Evolutionary conservation across 1,284 basidiomycete genomes (phyloP).

Genomic region (Pseudozyma flocculosa): DNA sequence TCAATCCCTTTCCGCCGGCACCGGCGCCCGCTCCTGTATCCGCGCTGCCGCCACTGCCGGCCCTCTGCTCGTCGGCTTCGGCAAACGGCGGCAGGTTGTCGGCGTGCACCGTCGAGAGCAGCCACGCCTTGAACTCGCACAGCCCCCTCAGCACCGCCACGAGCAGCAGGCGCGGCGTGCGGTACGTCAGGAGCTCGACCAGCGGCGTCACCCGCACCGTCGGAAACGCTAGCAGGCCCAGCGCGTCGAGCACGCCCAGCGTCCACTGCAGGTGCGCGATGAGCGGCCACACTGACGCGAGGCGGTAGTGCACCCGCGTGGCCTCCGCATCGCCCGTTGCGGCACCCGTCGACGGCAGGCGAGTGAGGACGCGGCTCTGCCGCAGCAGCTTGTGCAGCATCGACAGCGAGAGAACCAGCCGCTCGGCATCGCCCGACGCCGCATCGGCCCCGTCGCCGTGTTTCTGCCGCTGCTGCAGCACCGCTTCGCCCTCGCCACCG

Average conservation of each 20-base stretch:
- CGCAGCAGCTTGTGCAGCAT: conserved; percentile 24
- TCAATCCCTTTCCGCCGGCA: too few relatives aligned
- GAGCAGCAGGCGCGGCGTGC: conserved; percentile 20
- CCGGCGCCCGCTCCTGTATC: conserved; percentile 7
- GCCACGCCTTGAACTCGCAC: conserved; percentile 29
- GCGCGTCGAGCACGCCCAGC: conserved; percentile 16
- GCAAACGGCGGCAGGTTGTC: conserved; percentile 23
- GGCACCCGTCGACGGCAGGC: background rate
- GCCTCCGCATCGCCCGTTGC: conserved; percentile 4
- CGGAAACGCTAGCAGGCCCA: background rate
- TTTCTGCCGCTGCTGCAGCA: background rate
- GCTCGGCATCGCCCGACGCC: conserved; percentile 4
- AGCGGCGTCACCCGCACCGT: background rate
- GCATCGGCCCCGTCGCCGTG: background rate
- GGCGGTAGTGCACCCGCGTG: conserved; percentile 26
- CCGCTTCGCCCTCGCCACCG: background rate
- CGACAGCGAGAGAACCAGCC: conserved; percentile 16
- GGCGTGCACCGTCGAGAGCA: conserved; percentile 12
- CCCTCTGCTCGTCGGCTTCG: conserved; percentile 2
- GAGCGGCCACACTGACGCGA: conserved; percentile 28
- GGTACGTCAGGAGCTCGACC: conserved; percentile 23
- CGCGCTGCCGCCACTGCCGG: too few relatives aligned
- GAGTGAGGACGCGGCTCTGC: conserved; percentile 10
- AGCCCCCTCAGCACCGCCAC: conserved; percentile 18
- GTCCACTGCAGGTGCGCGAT: conserved; percentile 33